Conservation (phyloP, 306 rosid genomes). For the Acacia crassicarpa region DNA sequence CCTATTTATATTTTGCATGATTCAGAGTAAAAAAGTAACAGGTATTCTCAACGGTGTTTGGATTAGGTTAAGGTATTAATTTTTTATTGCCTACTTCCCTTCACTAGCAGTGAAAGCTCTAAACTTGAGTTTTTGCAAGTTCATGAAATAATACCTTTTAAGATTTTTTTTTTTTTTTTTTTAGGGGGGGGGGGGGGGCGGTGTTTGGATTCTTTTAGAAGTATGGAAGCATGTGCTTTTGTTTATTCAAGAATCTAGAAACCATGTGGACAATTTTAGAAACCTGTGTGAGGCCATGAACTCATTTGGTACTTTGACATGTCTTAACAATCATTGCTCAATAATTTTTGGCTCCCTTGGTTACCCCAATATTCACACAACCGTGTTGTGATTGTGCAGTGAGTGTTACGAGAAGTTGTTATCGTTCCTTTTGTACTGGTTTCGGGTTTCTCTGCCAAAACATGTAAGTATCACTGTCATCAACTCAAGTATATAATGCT, state of each 20-base stretch:
- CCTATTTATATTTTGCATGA: not conserved
- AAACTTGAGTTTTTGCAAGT: no score
- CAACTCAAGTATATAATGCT: slow-evolving; percentile 22
- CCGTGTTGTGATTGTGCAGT: slow-evolving; percentile 46
- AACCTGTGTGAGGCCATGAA: not conserved
- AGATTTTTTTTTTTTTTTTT: no score
- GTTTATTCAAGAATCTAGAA: not conserved
- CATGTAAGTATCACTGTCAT: slow-evolving; percentile 45
- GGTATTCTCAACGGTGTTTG: not conserved
- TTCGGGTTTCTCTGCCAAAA: slow-evolving; percentile 68
- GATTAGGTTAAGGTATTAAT: not conserved
- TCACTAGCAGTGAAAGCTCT: not conserved
- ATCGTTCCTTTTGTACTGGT: slow-evolving; percentile 87
- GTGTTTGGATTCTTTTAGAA: not conserved
- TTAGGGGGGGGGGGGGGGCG: no score
- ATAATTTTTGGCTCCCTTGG: not conserved
- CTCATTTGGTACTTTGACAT: slow-evolving; percentile 1
- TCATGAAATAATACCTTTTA: no score
- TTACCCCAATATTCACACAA: not conserved
- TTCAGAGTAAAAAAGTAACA: not conserved
- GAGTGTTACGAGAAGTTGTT: slow-evolving; percentile 79
- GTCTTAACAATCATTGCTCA: not conserved
- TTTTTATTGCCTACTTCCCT: not conserved
- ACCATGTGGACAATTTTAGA: not conserved
- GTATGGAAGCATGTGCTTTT: not conserved